Evolutionary conservation across 176 grass and related monocot species (phyloP).

Genomic region (Eremochloa ophiuroides): DNA sequence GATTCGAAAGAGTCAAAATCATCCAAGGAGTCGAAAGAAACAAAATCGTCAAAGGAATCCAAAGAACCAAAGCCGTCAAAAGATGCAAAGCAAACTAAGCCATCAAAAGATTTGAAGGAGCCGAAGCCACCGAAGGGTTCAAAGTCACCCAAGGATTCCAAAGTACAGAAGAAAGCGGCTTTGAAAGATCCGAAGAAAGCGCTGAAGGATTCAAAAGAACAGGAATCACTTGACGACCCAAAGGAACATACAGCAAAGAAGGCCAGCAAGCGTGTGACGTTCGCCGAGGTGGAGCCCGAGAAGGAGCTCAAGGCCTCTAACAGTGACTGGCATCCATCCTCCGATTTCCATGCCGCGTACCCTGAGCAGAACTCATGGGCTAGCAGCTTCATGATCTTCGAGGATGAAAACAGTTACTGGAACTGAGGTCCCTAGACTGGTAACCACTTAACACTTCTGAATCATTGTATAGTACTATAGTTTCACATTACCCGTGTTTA

Average conservation of each 20-base stretch:
- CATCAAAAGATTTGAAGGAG: slow-evolving; percentile 18
- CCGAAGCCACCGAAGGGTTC: slow-evolving; percentile 2
- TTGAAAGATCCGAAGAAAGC: slow-evolving; percentile 1
- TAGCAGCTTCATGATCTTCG: slow-evolving; percentile 52
- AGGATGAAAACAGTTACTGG: slow-evolving; percentile 55
- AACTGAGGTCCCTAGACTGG: neutral
- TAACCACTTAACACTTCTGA: neutral
- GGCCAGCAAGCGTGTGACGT: slow-evolving; percentile 38
- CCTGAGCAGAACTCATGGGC: slow-evolving; percentile 37
- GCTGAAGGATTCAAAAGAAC: slow-evolving; percentile 22
- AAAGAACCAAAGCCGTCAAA: slow-evolving; percentile 36
- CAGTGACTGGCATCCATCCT: slow-evolving; percentile 28
- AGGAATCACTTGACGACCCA: neutral
- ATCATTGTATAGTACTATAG: neutral
- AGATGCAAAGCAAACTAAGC: slow-evolving; percentile 20
- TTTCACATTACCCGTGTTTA: neutral
- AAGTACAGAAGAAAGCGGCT: slow-evolving; percentile 22
- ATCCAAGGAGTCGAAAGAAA: neutral
- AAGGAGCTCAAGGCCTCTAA: slow-evolving; percentile 38
- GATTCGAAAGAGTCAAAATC: slow-evolving; percentile 3
- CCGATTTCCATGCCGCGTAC: neutral
- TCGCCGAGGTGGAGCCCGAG: slow-evolving; percentile 34
- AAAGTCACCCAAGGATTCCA: neutral
- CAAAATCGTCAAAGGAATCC: slow-evolving; percentile 29
- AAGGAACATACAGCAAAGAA: slow-evolving; percentile 30